These are phyloP conservation scores for Trichosporon inkin DNA, from an alignment of 1,284 basidiomycete genomes.

Conservation along the genomic window DNA sequence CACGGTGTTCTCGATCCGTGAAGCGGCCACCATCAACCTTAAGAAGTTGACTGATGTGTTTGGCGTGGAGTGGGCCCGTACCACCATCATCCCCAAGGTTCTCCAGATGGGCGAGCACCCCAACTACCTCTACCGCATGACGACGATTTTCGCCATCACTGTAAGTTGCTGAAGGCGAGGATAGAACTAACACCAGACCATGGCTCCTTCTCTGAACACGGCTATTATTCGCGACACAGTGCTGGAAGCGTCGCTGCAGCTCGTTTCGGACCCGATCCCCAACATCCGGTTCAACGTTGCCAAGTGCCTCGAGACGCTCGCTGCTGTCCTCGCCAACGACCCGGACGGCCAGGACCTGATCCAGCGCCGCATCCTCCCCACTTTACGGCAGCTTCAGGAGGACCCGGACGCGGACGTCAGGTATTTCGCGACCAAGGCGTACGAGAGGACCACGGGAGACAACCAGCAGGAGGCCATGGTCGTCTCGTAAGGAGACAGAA, in stretches of 20 bases:
- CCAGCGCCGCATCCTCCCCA: conserved; percentile 70
- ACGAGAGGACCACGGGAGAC: conserved; percentile 46
- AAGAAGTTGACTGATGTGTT: conserved; percentile 98
- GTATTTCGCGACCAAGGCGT: conserved; percentile 50
- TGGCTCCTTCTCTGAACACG: conserved; percentile 84
- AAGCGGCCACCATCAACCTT: conserved; percentile 93
- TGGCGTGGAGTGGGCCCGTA: conserved; percentile 94
- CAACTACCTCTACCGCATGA: conserved; percentile 98
- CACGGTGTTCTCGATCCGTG: conserved; percentile 96
- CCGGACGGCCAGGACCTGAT: conserved; percentile 73
- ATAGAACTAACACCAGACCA: conserved; percentile 57
- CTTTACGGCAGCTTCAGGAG: conserved; percentile 79
- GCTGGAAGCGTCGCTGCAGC: conserved; percentile 75
- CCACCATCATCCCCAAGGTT: conserved; percentile 94
- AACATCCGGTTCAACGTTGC: conserved; percentile 99
- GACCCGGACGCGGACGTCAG: conserved; percentile 90
- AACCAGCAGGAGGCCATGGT: conserved; percentile 40
- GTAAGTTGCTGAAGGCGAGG: background rate
- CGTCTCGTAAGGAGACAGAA: conserved; percentile 17
- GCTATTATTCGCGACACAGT: conserved; percentile 83
- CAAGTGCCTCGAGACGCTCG: conserved; percentile 85
- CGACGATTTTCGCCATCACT: conserved; percentile 96
- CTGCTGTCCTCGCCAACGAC: conserved; percentile 61
- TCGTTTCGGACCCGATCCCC: conserved; percentile 89
- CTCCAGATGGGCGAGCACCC: conserved; percentile 96